Evolutionary conservation across 768 basidiomycete genomes (phyloP).

Genomic region (Kwoniella shandongensis): DNA sequence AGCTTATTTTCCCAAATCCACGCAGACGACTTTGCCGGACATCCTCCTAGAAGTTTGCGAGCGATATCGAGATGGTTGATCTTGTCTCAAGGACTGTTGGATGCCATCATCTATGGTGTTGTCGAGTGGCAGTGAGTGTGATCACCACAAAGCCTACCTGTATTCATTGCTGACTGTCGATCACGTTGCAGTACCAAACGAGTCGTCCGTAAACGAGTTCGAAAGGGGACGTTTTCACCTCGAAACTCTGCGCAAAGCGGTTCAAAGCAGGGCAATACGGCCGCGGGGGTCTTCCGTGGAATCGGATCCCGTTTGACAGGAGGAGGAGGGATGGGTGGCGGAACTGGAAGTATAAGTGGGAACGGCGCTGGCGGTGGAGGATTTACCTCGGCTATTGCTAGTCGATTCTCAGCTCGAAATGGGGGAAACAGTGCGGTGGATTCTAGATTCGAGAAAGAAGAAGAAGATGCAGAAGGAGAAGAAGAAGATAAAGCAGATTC

Average conservation of each 20-base stretch:
- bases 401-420: too few relatives aligned
- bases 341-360: not conserved
- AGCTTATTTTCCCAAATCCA: slow-evolving; percentile 4
- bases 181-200: slow-evolving; percentile 41
- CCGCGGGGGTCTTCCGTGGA: slow-evolving; percentile 7
- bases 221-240: slow-evolving; percentile 42
- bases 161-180: not conserved
- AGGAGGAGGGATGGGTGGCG: not conserved
- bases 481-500: too few relatives aligned
- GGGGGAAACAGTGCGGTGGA: too few relatives aligned
- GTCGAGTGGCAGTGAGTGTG: slow-evolving; percentile 53
- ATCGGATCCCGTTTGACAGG: slow-evolving; percentile 5
- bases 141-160: too few relatives aligned
- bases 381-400: too few relatives aligned
- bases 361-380: too few relatives aligned
- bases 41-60: slow-evolving; percentile 35
- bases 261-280: not conserved
- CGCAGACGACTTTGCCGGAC: slow-evolving; percentile 40
- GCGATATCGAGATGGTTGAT: slow-evolving; percentile 54
- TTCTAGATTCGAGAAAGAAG: too few relatives aligned
- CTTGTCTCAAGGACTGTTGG: slow-evolving; percentile 52
- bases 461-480: too few relatives aligned
- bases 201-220: slow-evolving; percentile 43
- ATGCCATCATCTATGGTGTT: slow-evolving; percentile 54
- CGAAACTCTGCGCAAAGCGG: not conserved